Conservation (phyloP, 2,329 filamentous ascomycete species). For the Pestalotiopsis sp. region DNA sequence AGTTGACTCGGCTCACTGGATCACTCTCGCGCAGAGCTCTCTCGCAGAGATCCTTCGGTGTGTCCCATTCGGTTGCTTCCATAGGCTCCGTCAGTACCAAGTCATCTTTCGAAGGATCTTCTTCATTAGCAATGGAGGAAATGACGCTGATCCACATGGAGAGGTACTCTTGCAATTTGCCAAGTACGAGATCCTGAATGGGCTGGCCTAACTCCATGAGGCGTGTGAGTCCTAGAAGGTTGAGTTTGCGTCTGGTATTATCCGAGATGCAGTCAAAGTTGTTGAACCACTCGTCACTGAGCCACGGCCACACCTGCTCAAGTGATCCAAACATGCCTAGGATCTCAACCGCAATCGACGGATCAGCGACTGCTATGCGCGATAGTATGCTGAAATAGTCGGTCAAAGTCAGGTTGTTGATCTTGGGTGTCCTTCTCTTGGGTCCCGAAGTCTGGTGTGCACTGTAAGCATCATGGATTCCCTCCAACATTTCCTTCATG, state of each 20-base stretch:
- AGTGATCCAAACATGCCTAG: constrained; percentile 50
- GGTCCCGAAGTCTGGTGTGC: constrained; percentile 84
- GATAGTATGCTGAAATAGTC: constrained; percentile 86
- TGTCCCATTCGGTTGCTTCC: constrained; percentile 56
- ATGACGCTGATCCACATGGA: constrained; percentile 76
- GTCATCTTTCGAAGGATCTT: constrained; percentile 50
- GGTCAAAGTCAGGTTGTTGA: constrained; percentile 77
- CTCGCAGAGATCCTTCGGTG: constrained; percentile 56
- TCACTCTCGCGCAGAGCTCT: constrained; percentile 60
- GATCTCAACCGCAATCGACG: constrained; percentile 66
- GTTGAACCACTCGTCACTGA: constrained; percentile 67
- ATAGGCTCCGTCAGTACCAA: constrained; percentile 48
- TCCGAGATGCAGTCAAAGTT: constrained; percentile 71
- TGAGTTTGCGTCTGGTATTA: constrained; percentile 69
- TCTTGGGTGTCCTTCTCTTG: constrained; percentile 67
- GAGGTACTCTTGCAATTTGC: constrained; percentile 72
- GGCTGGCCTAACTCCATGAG: constrained; percentile 67
- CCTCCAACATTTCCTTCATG: constrained; percentile 64
- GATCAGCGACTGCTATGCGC: constrained; percentile 75
- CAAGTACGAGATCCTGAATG: constrained; percentile 60
- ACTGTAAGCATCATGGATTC: constrained; percentile 70
- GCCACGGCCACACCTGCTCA: constrained; percentile 61
- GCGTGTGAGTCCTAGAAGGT: constrained; percentile 72
- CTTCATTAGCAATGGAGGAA: constrained; percentile 62
- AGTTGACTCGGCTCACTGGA: constrained; percentile 68